Evolutionary conservation across 2,329 filamentous ascomycete genomes (phyloP), one percentile per base, ranked within the genome.

Genomic region (Ophiostoma ulmi): DNA sequence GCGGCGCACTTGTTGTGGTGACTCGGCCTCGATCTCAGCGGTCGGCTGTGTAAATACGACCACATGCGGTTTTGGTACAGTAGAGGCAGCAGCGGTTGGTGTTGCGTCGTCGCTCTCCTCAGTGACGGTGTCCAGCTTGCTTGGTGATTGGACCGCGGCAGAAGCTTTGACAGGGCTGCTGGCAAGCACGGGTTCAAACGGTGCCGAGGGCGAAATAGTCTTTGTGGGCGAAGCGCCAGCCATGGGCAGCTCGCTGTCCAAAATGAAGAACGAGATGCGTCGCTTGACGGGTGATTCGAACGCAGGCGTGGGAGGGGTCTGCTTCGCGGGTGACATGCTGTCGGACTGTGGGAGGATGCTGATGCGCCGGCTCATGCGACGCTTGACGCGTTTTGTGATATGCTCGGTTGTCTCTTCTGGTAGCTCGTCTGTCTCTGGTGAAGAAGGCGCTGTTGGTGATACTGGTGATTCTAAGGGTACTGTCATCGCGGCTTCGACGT

Each of bases 11-110:
- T 80, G 77, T n/a, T 79, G 72, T 6, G 76, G 68, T 0, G 78
- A 74, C 70, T 77, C 77, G 14, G 61, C 64, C 8, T 65, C 69
- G 0, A 68, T 38, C 1, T 77, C 72, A 1, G 73, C 69, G 2
- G 63, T 69, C 0, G 77, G 77, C 48, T 77, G 77, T 26, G 77
- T 75, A 58, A 79, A 79, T 10, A 79, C 31, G 10, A 78, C 72
- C 1, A 69, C 38, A 7, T 70, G 61, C 17, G 55, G 22, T 31
- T 52, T 20, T 35, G 38, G 7, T 17, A 36, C 35, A 4, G 22
- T 7, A 20, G 44, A 17, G 14, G 20, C 22, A 41, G 35, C 5
- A 7, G 35, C 39, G 4, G 20, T 38, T 3, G 61, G 6, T 8
- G 35, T 3, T 3, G 61, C 13, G 31, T 64, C 61, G 35, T 38